These are phyloP conservation scores for Candida odintsovae DNA, from an alignment of 805 yeast genomes.

Conservation along the genomic window DNA sequence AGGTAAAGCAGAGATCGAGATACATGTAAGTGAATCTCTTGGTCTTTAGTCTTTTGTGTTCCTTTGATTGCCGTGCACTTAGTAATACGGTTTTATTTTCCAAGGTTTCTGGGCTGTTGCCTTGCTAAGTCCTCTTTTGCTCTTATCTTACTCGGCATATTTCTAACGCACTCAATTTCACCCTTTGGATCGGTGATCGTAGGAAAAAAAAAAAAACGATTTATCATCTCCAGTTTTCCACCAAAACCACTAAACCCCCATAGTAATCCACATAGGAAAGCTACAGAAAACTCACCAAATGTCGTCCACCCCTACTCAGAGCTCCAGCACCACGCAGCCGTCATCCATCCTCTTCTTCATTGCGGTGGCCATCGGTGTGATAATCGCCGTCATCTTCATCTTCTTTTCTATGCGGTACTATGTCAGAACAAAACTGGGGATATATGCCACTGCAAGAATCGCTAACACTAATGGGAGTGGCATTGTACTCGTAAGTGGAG, in stretches of 20 bases:
- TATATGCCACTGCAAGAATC: constrained; percentile 29
- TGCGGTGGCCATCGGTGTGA: constrained; percentile 56
- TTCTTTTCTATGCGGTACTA: constrained; percentile 59
- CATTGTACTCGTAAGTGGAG: constrained; percentile 17
- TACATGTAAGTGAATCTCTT: no score
- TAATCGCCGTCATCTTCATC: constrained; percentile 48
- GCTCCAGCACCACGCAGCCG: constrained; percentile 31
- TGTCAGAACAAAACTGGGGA: constrained; percentile 50
- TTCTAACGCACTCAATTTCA: no score
- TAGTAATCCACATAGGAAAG: not conserved
- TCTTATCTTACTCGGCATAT: no score
- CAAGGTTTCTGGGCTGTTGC: no score
- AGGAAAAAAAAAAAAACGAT: no score
- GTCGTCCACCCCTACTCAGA: not conserved
- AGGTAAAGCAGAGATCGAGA: no score
- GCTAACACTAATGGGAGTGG: constrained; percentile 11
- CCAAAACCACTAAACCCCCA: not conserved
- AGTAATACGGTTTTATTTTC: no score
- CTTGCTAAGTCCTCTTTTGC: no score
- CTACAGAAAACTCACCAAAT: not conserved
- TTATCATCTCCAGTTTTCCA: no score
- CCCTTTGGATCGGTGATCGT: no score
- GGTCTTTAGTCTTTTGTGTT: no score
- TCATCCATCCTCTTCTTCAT: constrained; percentile 59
- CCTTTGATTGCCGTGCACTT: no score